phyloP scores from a whole-genome alignment of 2,329 filamentous ascomycete genomes.

The Knufia fluminis region DNA sequence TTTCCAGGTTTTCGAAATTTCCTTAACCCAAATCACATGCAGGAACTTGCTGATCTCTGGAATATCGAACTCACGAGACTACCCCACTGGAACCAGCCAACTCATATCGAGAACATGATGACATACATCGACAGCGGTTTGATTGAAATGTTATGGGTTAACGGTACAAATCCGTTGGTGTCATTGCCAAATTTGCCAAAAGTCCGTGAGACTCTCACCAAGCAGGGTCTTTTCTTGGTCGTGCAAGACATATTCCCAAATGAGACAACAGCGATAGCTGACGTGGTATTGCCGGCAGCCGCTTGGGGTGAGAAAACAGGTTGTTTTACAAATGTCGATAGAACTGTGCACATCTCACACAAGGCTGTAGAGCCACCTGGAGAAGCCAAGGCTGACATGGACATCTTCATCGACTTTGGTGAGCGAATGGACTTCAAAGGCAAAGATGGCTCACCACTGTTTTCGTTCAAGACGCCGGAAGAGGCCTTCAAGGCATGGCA shows the following conservation, averaged over 20 bases:
- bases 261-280: slow-evolving; percentile 30
- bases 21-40: slow-evolving; percentile 29
- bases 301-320: slow-evolving; percentile 34
- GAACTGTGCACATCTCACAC: slow-evolving; percentile 31
- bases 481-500: slow-evolving; percentile 33
- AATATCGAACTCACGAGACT: slow-evolving; percentile 29
- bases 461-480: slow-evolving; percentile 26
- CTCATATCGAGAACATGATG: slow-evolving; percentile 31
- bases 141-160: slow-evolving; percentile 33
- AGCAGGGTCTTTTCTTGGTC: slow-evolving; percentile 28
- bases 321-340: slow-evolving; percentile 32
- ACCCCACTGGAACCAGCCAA: slow-evolving; percentile 33
- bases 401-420: slow-evolving; percentile 31
- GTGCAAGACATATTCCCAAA: slow-evolving; percentile 32
- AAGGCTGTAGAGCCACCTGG: slow-evolving; percentile 33
- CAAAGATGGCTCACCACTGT: slow-evolving; percentile 27
- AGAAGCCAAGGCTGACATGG: slow-evolving; percentile 29
- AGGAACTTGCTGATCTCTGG: slow-evolving; percentile 31
- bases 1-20: slow-evolving; percentile 32
- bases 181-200: slow-evolving; percentile 29
- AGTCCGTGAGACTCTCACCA: slow-evolving; percentile 26
- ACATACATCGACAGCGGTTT: slow-evolving; percentile 29
- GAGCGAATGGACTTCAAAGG: slow-evolving; percentile 29
- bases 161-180: slow-evolving; percentile 32
- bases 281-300: slow-evolving; percentile 31